Evolutionary conservation across 768 basidiomycete genomes (phyloP), one percentile per base, ranked within the genome.

Genomic region (Boletus sensibilis): DNA sequence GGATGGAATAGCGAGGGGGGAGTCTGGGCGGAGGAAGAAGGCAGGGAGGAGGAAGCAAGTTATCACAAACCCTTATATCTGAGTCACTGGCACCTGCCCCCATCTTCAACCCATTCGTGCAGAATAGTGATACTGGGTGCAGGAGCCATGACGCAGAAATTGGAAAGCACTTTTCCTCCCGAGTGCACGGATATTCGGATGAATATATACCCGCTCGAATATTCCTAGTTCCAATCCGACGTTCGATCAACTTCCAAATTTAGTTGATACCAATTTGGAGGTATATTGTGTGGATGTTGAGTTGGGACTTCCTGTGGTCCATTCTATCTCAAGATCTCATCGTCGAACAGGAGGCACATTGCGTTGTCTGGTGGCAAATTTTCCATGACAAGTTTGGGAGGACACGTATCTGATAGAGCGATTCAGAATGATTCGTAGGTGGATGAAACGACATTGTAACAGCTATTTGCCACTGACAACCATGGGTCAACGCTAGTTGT

Each of bases 1-100:
- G 12, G 16, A 41, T 11, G 34, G 7, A 34, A 37, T 31, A 11
- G n/a, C 8, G 4, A 21, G 5, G 39, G 25, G 11, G 2, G 11
- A 14, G 5, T 11, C 11, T 21, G 3, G 14, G n/a, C 1, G 5
- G 12, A 7, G 11, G 31, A 10, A 7, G 34, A n/a, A 21, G n/a
- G 23, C 23, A 27, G 21, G 42, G 38, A 21, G 13, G 29, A 50
- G 7, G 18, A 23, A 38, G 18, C 9, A 42, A 1, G 10, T 3
- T 13, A 38, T 33, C 11, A 41, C 31, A 21, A 43, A 29, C 23
- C 11, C 18, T 51, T 64, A 63, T 53, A 61, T 45, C 13, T 34
- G n/a, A 20, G n/a, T 16, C 12, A 14, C n/a, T 21, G 8, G 39
- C 12, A 33, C 21, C 37, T 18, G 39, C 12, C 23, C 21, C 37